Conservation (phyloP, 371 early-diverging fungal genomes). For the Mortierella sp. region DNA sequence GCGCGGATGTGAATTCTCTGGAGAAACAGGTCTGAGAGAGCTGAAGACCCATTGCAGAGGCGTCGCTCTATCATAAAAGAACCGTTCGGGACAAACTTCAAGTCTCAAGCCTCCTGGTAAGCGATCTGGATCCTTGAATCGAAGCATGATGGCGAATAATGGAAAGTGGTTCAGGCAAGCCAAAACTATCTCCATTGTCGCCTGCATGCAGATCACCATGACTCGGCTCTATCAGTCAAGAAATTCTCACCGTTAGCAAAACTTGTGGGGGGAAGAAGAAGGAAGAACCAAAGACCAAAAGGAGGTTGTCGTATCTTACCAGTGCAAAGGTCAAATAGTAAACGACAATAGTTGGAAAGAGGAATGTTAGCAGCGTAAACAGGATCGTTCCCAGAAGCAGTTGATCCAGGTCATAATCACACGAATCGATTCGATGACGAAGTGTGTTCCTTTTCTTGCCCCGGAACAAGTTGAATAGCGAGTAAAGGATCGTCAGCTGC, state of each 20-base stretch:
- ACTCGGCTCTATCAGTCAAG: slow-evolving; percentile 71
- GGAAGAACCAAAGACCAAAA: no score
- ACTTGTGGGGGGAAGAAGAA: no score
- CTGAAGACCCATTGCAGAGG: slow-evolving; percentile 51
- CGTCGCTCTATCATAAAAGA: slow-evolving; percentile 53
- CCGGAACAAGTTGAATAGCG: slow-evolving; percentile 91
- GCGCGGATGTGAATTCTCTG: slow-evolving; percentile 13
- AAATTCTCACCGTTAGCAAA: not conserved
- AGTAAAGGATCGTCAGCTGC: slow-evolving; percentile 85
- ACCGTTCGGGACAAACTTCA: slow-evolving; percentile 48
- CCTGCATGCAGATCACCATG: slow-evolving; percentile 82
- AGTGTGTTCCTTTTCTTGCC: slow-evolving; percentile 92
- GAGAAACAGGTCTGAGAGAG: slow-evolving; percentile 39
- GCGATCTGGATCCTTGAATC: slow-evolving; percentile 88
- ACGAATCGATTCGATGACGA: slow-evolving; percentile 93
- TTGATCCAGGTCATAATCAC: slow-evolving; percentile 96
- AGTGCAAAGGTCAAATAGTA: slow-evolving; percentile 91
- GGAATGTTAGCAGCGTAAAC: slow-evolving; percentile 91
- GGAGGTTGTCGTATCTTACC: slow-evolving; percentile 58
- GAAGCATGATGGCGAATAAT: slow-evolving; percentile 88
- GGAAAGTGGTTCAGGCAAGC: slow-evolving; percentile 95
- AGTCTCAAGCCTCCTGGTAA: slow-evolving; percentile 75
- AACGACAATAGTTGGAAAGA: slow-evolving; percentile 95
- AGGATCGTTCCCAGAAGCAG: slow-evolving; percentile 93
- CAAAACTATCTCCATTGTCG: slow-evolving; percentile 81